Conservation (phyloP, 768 basidiomycete genomes). For the Pleurotus eryngii region DNA sequence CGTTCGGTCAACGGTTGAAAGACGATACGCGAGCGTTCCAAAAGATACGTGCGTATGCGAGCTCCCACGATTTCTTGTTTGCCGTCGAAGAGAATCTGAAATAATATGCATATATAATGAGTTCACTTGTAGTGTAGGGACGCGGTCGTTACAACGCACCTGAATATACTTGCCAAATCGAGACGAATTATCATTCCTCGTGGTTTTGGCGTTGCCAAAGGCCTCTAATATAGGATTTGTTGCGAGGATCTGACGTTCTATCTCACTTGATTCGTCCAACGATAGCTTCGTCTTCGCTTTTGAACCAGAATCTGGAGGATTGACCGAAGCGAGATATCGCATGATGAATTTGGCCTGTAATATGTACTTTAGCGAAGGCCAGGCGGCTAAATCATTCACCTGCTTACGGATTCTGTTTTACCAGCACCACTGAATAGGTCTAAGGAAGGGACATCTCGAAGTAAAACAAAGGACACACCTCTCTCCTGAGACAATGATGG, state of each 20-base stretch:
- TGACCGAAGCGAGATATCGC: constrained; percentile 97
- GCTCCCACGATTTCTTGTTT: constrained; percentile 97
- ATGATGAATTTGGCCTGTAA: constrained; percentile 95
- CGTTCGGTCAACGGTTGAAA: constrained; percentile 96
- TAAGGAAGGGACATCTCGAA: constrained; percentile 11
- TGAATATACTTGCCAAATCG: constrained; percentile 99
- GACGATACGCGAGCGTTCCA: constrained; percentile 96
- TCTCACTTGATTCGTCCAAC: constrained; percentile 86
- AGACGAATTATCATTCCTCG: constrained; percentile 98
- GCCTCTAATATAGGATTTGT: constrained; percentile 99
- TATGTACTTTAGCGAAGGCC: constrained; percentile 2
- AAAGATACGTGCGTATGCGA: constrained; percentile 95
- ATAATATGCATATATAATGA: constrained; percentile 7
- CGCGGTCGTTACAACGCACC: constrained; percentile 40
- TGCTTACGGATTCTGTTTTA: constrained; percentile 91
- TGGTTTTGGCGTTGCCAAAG: constrained; percentile 99
- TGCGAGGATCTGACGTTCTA: constrained; percentile 94
- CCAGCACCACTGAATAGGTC: constrained; percentile 81
- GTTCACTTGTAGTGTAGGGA: background rate
- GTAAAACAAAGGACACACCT: constrained; percentile 51
- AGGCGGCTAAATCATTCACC: background rate
- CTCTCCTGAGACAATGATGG: constrained; percentile 98
- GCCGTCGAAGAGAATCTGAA: constrained; percentile 93
- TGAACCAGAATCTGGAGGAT: constrained; percentile 65
- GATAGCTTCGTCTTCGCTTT: constrained; percentile 69